Percentiles rank a stretch among this genome's conserved stretches.
phyloP scores from a whole-genome alignment of 2,329 filamentous ascomycete genomes.

The Leptographium procerum region DNA sequence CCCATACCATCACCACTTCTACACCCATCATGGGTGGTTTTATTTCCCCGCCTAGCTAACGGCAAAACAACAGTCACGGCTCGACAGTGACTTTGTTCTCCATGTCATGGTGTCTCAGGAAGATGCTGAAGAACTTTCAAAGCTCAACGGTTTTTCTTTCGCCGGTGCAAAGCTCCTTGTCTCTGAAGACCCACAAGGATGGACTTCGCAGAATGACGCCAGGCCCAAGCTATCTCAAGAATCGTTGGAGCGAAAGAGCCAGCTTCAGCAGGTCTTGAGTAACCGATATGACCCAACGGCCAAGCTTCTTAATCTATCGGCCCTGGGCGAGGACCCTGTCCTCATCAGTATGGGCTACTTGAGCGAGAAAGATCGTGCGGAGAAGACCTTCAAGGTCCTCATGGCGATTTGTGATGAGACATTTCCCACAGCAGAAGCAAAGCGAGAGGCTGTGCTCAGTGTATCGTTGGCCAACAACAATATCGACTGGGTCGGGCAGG shows the following conservation, averaged over 20 bases:
- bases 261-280: constrained; percentile 59
- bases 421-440: constrained; percentile 61
- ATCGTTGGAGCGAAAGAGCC: constrained; percentile 52
- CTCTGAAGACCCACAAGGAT: constrained; percentile 30
- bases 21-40: neutral
- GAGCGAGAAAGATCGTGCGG: constrained; percentile 54
- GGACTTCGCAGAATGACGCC: constrained; percentile 21
- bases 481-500: constrained; percentile 58
- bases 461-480: constrained; percentile 75
- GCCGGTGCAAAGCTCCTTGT: constrained; percentile 52
- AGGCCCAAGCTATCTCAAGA: constrained; percentile 32
- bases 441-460: constrained; percentile 67
- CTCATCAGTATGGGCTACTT: constrained; percentile 69
- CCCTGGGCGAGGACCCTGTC: constrained; percentile 59
- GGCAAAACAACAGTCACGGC: constrained; percentile 48
- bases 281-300: constrained; percentile 58
- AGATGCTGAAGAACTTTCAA: constrained; percentile 52
- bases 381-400: constrained; percentile 84
- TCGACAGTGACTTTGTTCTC: constrained; percentile 53
- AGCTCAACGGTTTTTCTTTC: constrained; percentile 58
- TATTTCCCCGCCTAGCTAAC: constrained; percentile 49
- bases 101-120: constrained; percentile 55
- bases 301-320: constrained; percentile 77
- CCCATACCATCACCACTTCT: neutral
- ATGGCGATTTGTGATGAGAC: constrained; percentile 75